These are phyloP conservation scores for Spathaspora passalidarum DNA, from an alignment of 805 yeast species.

Conservation along the genomic window DNA sequence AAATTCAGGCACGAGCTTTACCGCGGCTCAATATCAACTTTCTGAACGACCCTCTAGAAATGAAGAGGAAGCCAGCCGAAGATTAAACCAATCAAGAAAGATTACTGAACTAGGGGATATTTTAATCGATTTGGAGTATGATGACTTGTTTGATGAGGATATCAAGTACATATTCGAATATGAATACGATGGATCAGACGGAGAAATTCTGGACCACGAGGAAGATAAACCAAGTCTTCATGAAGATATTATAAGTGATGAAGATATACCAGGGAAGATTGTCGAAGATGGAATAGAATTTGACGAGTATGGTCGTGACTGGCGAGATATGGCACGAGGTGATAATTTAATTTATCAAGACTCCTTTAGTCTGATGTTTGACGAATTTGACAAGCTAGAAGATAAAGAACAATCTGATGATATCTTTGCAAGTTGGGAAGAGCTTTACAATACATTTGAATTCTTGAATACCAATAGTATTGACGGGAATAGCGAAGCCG, in stretches of 20 bases:
- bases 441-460: constrained; percentile 20
- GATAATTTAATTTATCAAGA: constrained; percentile 36
- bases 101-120: constrained; percentile 49
- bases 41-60: constrained; percentile 8
- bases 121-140: constrained; percentile 52
- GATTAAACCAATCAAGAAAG: constrained; percentile 17
- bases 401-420: constrained; percentile 22
- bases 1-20: constrained; percentile 19
- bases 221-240: constrained; percentile 2
- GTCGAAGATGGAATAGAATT: constrained; percentile 37
- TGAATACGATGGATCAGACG: constrained; percentile 31
- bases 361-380: constrained; percentile 17
- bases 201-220: constrained; percentile 9
- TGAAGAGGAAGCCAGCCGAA: constrained; percentile 15
- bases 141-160: constrained; percentile 70
- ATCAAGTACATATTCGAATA: constrained; percentile 57
- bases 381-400: constrained; percentile 14
- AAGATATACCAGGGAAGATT: constrained; percentile 5
- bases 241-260: background rate
- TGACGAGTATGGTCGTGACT: constrained; percentile 62
- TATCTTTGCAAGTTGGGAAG: constrained; percentile 25
- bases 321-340: constrained; percentile 71
- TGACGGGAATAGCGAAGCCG: constrained; percentile 22
- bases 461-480: constrained; percentile 22
- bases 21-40: constrained; percentile 5